Base-by-base conservation (phyloP, 129 eudicot genomes). In the Helichrysum umbraculigerum region DNA sequence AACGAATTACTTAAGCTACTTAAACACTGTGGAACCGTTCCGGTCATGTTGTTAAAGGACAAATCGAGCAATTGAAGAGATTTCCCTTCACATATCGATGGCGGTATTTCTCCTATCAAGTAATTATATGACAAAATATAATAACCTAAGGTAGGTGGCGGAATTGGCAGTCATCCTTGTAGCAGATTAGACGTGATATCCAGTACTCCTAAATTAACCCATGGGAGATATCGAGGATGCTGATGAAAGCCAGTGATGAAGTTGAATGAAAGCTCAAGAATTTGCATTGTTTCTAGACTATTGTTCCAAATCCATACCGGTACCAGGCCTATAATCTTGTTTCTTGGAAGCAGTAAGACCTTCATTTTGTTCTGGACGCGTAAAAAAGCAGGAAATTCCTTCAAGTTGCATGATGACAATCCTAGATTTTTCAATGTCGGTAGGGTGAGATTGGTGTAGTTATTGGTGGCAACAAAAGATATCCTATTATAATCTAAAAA, bases 111-210 rank as follows among this genome's bases (percentile, higher is more conserved):
- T 58, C 76, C 81, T 0, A 28, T 57, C 51, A 77, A 32, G 4
- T 56, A 16, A 16, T 78, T 78, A 68, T 58, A 28, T 5, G 70
- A 58, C 8, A 69, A 17, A 2, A n/a, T 42, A 28, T 77, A 77
- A 62, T 8, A 17, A 57, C 17, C 30, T 1, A 19, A 39, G 33
- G 32, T 69, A 2, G 21, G 75, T 78, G 76, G 60, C 29, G 81
- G 81, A 50, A 78, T 44, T 58, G 81, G 73, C 3, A 68, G n/a
- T 28, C 22, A 29, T 37, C 74, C 81, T 56, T 4, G 68, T 22
- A 77, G 32, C 22, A 7, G 35, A 41, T 57, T 77, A 25, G 0
- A 0, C 10, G 42, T 0, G 11, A 37, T 7, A 0, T 0, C 7
- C 6, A 37, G 7, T 7, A 7, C 2, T 37, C 11, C 42, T 37